Percentiles rank a stretch among this genome's conserved stretches.
Conservation (phyloP, 2,329 filamentous ascomycete genomes). For the Septoria petroselini region DNA sequence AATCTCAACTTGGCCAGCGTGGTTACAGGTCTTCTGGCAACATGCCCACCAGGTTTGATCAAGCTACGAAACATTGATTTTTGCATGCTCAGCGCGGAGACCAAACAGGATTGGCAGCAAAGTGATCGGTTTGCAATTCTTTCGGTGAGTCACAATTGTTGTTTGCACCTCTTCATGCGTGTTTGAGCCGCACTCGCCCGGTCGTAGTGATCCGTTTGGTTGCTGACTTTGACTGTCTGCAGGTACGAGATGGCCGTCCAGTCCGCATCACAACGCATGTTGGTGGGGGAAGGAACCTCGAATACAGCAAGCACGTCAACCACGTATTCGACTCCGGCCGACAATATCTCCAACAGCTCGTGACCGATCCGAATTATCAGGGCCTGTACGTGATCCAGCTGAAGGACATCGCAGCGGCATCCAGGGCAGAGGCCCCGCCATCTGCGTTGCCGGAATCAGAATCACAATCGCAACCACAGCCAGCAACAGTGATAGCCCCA, state of each 20-base stretch:
- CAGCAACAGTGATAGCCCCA: neutral
- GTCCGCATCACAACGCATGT: conserved; percentile 9
- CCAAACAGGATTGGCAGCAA: neutral
- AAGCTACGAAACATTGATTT: conserved; percentile 15
- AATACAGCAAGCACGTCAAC: conserved; percentile 15
- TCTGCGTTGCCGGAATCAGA: neutral
- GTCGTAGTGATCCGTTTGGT: neutral
- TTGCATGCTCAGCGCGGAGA: conserved; percentile 9
- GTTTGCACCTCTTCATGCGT: neutral
- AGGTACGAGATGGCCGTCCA: conserved; percentile 8
- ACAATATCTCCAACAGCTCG: conserved; percentile 3
- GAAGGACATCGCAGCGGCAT: conserved; percentile 11
- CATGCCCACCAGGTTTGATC: conserved; percentile 1
- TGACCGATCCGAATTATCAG: conserved; percentile 2
- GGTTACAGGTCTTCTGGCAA: conserved; percentile 4
- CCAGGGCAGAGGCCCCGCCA: conserved; percentile 4
- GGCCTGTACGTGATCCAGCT: conserved; percentile 14
- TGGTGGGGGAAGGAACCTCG: conserved; percentile 1
- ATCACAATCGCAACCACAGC: no score
- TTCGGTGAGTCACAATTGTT: conserved; percentile 5
- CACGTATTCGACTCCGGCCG: conserved; percentile 6
- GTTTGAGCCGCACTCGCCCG: no score
- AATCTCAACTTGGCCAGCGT: conserved; percentile 1
- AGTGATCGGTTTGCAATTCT: conserved; percentile 15
- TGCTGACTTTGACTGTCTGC: neutral